Evolutionary conservation across 177 flowering plant species (phyloP), one percentile per base, ranked within the genome.

Genomic region (Telopea speciosissima): DNA sequence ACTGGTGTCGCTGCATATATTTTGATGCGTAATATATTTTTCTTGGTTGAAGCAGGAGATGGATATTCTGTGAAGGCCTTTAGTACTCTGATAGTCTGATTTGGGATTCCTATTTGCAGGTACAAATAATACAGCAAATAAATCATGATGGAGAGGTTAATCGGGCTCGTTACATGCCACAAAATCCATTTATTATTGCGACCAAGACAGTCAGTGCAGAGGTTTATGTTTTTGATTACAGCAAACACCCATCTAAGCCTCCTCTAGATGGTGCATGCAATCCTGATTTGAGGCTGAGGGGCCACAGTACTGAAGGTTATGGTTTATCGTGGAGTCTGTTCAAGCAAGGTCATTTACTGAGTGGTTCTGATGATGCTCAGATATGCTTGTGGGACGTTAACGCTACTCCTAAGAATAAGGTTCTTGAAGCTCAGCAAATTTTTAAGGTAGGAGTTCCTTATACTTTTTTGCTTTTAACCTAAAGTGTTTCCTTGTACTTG

Each of bases 331-430:
- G 99, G 99, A 95, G 96, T 72, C 76, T 76, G 67, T 95, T 90
- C 76, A 95, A 93, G 80, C 84, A 93, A 76, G 99, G 98, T 9
- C 89, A 93, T 83, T 70, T 95, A 68, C 75, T 95, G 64, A 95
- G 99, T 83, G 99, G 99, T 71, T 95, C 99, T 72, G 97, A 95
- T 84, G 99, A 95, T 86, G 93, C 98, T 70, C 97, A 95, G 73
- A 93, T 95, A 60, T 95, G 99, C 74, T 79, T 93, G 74, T 95
- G 99, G 99, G 98, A 95, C 75, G 81, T 91, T 21, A 90, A 88
- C 79, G 90, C 86, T 17, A 84, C 90, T 79, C 94, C 97, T 10
- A 93, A 88, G 74, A 91, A 95, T 74, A 95, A 93, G 81, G 74
- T 89, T 67, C 90, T 95, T 31, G 98, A 95, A 66, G 99, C 99